Conservation (phyloP, 2,329 filamentous ascomycete species). For the Rhinocladiella similis region DNA sequence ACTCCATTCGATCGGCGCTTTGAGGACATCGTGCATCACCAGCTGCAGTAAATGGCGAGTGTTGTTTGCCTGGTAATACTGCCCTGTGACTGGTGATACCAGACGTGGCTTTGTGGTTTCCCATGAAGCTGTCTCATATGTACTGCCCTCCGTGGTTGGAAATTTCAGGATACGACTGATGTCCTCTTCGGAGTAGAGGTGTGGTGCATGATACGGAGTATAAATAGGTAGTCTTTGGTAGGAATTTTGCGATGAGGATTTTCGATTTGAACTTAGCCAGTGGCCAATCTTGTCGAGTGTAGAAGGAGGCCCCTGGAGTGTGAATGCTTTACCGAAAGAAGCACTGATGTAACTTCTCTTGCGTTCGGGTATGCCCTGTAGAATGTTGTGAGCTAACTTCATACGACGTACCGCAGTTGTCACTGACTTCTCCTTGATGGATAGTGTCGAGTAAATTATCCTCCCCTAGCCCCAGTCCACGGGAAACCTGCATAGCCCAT, state of each 20-base stretch:
- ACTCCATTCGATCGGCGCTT: slow-evolving; percentile 1
- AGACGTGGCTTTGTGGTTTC: not conserved
- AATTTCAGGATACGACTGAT: not conserved
- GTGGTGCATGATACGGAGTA: slow-evolving; percentile 6
- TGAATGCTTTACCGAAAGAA: not conserved
- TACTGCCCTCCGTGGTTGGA: not conserved
- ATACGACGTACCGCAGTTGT: not conserved
- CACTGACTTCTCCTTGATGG: not conserved
- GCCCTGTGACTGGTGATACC: not conserved
- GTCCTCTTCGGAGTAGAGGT: slow-evolving; percentile 3
- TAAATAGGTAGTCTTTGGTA: slow-evolving; percentile 3
- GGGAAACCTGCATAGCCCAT: slow-evolving; percentile 20
- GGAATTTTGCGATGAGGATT: not conserved
- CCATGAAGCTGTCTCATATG: not conserved
- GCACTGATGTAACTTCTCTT: slow-evolving; percentile 2
- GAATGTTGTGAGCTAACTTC: not conserved
- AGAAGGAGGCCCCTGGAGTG: slow-evolving; percentile 1
- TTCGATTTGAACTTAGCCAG: not conserved
- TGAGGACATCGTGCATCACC: not conserved
- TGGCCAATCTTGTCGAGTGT: not conserved
- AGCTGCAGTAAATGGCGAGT: not conserved
- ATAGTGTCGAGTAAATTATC: not conserved
- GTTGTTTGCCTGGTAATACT: not conserved
- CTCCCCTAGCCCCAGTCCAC: not conserved
- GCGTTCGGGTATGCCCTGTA: not conserved